These are phyloP conservation scores for Fusarium pseudonygamai DNA, from an alignment of 2,329 filamentous ascomycete genomes.

Conservation along the genomic window DNA sequence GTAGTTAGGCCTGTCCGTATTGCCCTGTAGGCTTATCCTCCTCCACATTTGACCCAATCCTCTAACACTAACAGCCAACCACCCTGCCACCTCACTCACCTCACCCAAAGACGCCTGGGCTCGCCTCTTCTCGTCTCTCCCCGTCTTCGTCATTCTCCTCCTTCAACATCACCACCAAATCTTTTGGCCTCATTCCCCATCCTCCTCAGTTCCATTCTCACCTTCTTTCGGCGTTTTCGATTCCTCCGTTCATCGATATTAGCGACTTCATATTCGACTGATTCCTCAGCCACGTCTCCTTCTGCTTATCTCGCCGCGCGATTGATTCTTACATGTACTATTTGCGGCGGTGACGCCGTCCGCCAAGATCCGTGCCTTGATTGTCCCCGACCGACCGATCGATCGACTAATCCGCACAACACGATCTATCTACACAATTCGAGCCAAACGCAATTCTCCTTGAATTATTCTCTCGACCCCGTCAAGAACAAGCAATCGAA, in stretches of 20 bases:
- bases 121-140: slow-evolving; percentile 23
- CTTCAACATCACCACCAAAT: slow-evolving; percentile 11
- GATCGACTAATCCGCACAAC: slow-evolving; percentile 32
- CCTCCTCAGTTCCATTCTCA: slow-evolving; percentile 12
- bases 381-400: slow-evolving; percentile 29
- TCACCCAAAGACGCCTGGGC: not conserved
- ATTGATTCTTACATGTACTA: slow-evolving; percentile 43
- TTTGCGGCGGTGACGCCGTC: slow-evolving; percentile 45
- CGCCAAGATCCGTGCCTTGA: slow-evolving; percentile 35
- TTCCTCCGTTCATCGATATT: slow-evolving; percentile 10
- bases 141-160: slow-evolving; percentile 27
- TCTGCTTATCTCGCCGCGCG: slow-evolving; percentile 28
- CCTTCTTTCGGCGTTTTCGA: slow-evolving; percentile 16
- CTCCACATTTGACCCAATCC: slow-evolving; percentile 30
- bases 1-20: not conserved
- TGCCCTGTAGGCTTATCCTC: slow-evolving; percentile 15
- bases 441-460: slow-evolving; percentile 24
- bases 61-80: slow-evolving; percentile 7
- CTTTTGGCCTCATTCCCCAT: slow-evolving; percentile 12
- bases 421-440: slow-evolving; percentile 25
- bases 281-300: not conserved
- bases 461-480: not conserved
- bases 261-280: not conserved
- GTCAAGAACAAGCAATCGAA: not conserved
- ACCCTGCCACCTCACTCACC: slow-evolving; percentile 18